Evolutionary conservation across 495 filamentous ascomycete species (phyloP).

Genomic region (Trichoderma virens): DNA sequence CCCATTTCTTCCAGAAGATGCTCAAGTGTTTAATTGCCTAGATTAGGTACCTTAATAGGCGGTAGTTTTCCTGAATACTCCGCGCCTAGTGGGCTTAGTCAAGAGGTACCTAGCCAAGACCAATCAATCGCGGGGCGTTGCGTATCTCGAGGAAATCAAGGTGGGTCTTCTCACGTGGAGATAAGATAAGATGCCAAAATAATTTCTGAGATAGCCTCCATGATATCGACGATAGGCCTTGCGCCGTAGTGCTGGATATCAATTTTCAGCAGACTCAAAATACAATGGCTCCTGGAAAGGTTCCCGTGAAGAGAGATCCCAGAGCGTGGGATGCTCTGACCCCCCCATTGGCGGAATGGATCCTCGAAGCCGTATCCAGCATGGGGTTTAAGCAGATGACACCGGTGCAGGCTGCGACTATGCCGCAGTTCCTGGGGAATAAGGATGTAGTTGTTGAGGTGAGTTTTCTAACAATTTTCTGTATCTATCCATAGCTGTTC

Average conservation of each 20-base stretch:
- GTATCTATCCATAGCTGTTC: too few relatives aligned
- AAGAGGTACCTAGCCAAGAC: too few relatives aligned
- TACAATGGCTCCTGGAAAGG: slow-evolving; percentile 30
- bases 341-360: slow-evolving; percentile 81
- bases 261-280: neutral
- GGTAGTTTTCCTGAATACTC: too few relatives aligned
- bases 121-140: neutral
- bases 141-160: neutral
- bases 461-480: slow-evolving; percentile 4
- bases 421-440: slow-evolving; percentile 84
- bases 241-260: neutral
- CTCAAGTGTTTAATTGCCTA: too few relatives aligned
- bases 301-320: slow-evolving; percentile 32
- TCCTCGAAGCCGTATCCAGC: slow-evolving; percentile 70
- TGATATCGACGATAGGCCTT: neutral
- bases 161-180: neutral
- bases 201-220: neutral
- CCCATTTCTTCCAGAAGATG: neutral
- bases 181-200: slow-evolving; percentile 1
- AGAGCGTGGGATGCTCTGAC: slow-evolving; percentile 74
- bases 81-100: too few relatives aligned
- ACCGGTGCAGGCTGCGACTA: slow-evolving; percentile 88
- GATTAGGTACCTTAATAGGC: too few relatives aligned
- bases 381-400: slow-evolving; percentile 88
- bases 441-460: slow-evolving; percentile 94